Evolutionary conservation across 2,329 filamentous ascomycete species (phyloP), one percentile per base, ranked within the genome.

Genomic region (Pseudogymnoascus destructans): DNA sequence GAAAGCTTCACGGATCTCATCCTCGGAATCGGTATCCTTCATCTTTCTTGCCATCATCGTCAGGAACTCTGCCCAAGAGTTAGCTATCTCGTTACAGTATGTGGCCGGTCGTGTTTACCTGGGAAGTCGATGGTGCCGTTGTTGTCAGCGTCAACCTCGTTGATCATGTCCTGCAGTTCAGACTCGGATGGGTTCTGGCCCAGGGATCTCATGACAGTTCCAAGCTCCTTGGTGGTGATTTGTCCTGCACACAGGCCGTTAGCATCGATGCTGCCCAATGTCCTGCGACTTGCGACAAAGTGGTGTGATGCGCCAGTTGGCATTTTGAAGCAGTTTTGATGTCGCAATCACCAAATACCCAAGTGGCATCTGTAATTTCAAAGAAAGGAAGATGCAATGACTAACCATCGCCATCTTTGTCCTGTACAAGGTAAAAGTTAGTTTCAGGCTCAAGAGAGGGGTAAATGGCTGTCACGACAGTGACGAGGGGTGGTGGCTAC

Each of bases 31-130:
- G 66, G 88, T 93, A 69, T 92, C 88, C 79, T 92, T 92, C 88
- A 93, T 93, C 77, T 93, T 93, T 70, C 88, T 83, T 61, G 88
- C 88, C 88, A 93, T 93, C 88, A 93, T 93, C 63, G 88, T 93
- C 62, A 93, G 78, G 74, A 93, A 93, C 71, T 93, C 88, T 92
- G 69, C 46, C 57, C 60, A 57, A n/a, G 19, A 32, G 35, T 64
- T 57, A 62, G 66, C 71, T 61, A 52, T 32, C 11, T 30, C 9
- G n/a, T 19, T 15, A 10, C 11, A 1, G 10, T 30, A 55, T 11
- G 35, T 32, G 35, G 6, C 19, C 9, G 32, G 2, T 56, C 59
- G 65, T 62, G 65, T 80, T 80, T 81, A 92, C 88, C 88, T 70
- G 88, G 88, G 73, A 93, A 93, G 72, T 93, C 88, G 69, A 93